These are phyloP conservation scores for Pseudopyricularia cyperi DNA, from an alignment of 2,329 filamentous ascomycete species.

Conservation along the genomic window DNA sequence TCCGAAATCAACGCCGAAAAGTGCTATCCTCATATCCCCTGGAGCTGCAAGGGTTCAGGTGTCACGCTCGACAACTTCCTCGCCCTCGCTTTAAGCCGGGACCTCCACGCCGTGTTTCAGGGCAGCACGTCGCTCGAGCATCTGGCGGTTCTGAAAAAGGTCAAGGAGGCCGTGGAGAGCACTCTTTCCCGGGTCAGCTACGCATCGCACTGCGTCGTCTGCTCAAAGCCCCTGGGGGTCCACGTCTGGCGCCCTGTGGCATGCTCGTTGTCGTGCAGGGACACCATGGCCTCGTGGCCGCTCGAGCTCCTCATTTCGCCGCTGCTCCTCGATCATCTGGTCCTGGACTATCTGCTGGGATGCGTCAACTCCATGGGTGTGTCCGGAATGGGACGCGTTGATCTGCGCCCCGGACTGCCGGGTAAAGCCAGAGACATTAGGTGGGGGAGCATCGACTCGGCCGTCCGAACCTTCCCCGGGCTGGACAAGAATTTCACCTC, in stretches of 20 bases:
- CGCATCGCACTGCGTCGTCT: not conserved
- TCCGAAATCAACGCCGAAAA: no score
- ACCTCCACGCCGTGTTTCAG: not conserved
- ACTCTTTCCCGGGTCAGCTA: not conserved
- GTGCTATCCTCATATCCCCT: not conserved
- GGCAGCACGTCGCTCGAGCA: no score
- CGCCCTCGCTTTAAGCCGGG: not conserved
- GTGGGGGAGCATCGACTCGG: not conserved
- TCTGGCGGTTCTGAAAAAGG: not conserved
- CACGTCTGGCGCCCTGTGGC: not conserved
- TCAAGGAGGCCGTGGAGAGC: not conserved
- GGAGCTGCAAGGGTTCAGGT: not conserved
- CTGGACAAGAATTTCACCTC: not conserved
- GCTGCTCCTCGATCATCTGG: slow-evolving; percentile 1
- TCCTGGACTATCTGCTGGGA: not conserved
- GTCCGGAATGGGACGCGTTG: not conserved
- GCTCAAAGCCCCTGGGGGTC: not conserved
- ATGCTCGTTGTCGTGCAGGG: not conserved
- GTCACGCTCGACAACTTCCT: not conserved
- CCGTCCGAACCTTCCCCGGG: not conserved
- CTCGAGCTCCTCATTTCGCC: slow-evolving; percentile 1
- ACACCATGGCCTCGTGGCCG: not conserved
- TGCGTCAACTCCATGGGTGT: not conserved
- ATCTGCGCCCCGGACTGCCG: not conserved
- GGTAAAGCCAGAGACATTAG: not conserved